Evolutionary conservation across 225 moss, liverwort and hornwort genomes (phyloP).

Genomic region (Sphagnum tenellum): DNA sequence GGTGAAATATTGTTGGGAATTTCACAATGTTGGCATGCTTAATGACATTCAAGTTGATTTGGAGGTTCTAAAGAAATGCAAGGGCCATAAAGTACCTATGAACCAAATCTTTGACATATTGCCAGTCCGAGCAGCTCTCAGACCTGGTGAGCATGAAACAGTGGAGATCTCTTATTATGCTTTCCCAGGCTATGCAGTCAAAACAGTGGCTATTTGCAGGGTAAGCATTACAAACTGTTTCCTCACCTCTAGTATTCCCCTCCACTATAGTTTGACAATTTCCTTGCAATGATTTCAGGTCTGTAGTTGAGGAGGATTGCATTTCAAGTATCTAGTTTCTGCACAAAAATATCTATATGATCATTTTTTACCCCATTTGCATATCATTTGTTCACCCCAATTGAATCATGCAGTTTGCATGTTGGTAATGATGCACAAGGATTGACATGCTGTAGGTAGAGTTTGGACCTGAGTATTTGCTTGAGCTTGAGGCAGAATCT

Average conservation of each 20-base stretch:
- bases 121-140: constrained; percentile 45
- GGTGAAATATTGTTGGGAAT: constrained; percentile 58
- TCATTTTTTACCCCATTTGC: too few relatives aligned
- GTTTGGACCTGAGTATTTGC: constrained; percentile 65
- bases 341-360: too few relatives aligned
- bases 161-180: constrained; percentile 76
- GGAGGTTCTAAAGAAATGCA: constrained; percentile 23
- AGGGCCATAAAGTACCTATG: constrained; percentile 43
- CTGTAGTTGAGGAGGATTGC: too few relatives aligned
- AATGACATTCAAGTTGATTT: constrained; percentile 33
- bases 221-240: constrained; percentile 13
- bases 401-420: too few relatives aligned
- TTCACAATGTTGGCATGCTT: constrained; percentile 37
- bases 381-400: too few relatives aligned
- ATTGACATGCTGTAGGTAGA: constrained; percentile 61
- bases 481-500: constrained; percentile 56
- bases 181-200: constrained; percentile 48
- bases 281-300: too few relatives aligned
- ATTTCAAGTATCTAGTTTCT: too few relatives aligned
- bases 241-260: too few relatives aligned
- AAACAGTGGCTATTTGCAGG: constrained; percentile 52
- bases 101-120: constrained; percentile 74
- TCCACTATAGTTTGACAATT: too few relatives aligned
- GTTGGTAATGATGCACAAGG: too few relatives aligned
- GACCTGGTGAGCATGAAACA: constrained; percentile 54